A percentile compares a stretch with the other conserved stretches of the same genome.
These are phyloP conservation scores for Sarcomyxa edulis DNA, from an alignment of 768 basidiomycete genomes.

Conservation along the genomic window DNA sequence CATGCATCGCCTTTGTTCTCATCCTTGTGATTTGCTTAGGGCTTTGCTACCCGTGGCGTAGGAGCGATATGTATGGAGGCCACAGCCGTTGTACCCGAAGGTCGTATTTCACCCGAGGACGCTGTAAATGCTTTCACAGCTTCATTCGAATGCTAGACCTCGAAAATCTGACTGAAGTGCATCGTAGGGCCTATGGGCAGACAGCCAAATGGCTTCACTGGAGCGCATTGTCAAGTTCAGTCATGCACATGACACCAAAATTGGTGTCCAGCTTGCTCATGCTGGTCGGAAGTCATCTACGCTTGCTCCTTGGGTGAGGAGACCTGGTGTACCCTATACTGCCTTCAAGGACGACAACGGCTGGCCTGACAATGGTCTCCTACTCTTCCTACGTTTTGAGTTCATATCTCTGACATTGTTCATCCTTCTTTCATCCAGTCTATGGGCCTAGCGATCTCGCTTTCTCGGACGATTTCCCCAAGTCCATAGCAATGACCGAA, in stretches of 20 bases:
- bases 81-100: slow-evolving; percentile 67
- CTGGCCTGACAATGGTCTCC: slow-evolving; percentile 61
- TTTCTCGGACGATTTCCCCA: slow-evolving; percentile 45
- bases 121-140: slow-evolving; percentile 34
- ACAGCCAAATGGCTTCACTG: slow-evolving; percentile 67
- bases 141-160: background rate
- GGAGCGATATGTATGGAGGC: slow-evolving; percentile 74
- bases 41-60: slow-evolving; percentile 65
- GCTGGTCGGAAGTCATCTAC: slow-evolving; percentile 70
- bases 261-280: slow-evolving; percentile 80
- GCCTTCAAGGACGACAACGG: slow-evolving; percentile 51
- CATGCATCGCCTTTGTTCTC: background rate
- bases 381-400: background rate
- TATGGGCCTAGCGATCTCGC: slow-evolving; percentile 55
- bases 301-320: slow-evolving; percentile 57
- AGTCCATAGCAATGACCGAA: slow-evolving; percentile 54
- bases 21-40: slow-evolving; percentile 22
- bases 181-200: slow-evolving; percentile 62
- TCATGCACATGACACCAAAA: slow-evolving; percentile 61
- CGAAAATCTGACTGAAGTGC: background rate
- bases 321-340: slow-evolving; percentile 24
- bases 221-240: slow-evolving; percentile 70
- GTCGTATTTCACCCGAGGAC: slow-evolving; percentile 74
- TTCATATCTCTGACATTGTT: background rate
- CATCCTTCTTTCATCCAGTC: slow-evolving; percentile 42